phyloP scores from a whole-genome alignment of 805 yeast species.

The Vanderwaltozyma verrucispora region DNA sequence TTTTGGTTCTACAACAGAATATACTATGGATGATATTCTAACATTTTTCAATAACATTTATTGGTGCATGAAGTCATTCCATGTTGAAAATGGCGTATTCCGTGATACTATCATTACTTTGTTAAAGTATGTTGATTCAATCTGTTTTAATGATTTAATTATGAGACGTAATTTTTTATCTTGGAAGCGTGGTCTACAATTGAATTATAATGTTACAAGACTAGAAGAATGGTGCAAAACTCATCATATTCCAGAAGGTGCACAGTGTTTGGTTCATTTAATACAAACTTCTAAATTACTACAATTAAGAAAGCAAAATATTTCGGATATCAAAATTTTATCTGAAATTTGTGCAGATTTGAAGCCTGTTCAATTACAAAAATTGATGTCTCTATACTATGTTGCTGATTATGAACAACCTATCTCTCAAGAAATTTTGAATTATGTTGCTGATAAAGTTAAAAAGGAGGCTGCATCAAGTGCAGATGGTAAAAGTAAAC shows the following conservation, averaged over 20 bases:
- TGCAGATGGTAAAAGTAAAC: constrained; percentile 40
- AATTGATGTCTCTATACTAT: constrained; percentile 76
- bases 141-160: constrained; percentile 88
- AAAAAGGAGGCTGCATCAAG: constrained; percentile 35
- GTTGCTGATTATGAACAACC: constrained; percentile 95
- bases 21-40: constrained; percentile 90
- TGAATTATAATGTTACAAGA: constrained; percentile 92
- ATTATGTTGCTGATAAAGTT: constrained; percentile 71
- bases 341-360: constrained; percentile 91
- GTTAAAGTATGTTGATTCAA: constrained; percentile 78
- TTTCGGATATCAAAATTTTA: constrained; percentile 82
- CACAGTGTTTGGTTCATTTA: constrained; percentile 72
- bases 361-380: constrained; percentile 93
- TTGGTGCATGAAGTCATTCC: constrained; percentile 88
- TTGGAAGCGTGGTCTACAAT: constrained; percentile 96
- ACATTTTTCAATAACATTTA: constrained; percentile 82
- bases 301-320: constrained; percentile 82
- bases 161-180: constrained; percentile 91
- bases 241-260: constrained; percentile 82
- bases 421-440: constrained; percentile 68
- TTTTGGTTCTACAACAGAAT: constrained; percentile 58
- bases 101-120: constrained; percentile 77
- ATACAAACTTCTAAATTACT: constrained; percentile 87
- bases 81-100: constrained; percentile 75
- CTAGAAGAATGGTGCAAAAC: constrained; percentile 98